Evolutionary conservation across 1,284 basidiomycete genomes (phyloP).

Genomic region (Leccinum holopus): DNA sequence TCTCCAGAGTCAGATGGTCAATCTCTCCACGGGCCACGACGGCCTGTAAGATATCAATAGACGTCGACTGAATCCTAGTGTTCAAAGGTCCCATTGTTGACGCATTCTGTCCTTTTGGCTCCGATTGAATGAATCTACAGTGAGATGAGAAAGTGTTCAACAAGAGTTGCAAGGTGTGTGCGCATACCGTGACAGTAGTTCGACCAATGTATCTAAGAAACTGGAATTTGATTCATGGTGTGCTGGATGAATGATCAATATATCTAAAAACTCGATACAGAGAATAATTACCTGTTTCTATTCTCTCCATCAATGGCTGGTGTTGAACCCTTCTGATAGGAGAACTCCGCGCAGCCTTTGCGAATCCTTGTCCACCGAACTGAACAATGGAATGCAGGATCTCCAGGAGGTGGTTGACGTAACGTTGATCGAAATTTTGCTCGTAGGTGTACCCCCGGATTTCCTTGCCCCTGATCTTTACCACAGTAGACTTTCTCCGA

Average conservation of each 20-base stretch:
- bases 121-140: constrained; percentile 72
- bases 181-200: constrained; percentile 64
- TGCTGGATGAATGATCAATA: constrained; percentile 38
- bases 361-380: constrained; percentile 88
- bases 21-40: constrained; percentile 81
- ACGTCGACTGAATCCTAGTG: constrained; percentile 65
- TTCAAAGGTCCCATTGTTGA: constrained; percentile 62
- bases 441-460: constrained; percentile 69
- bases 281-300: constrained; percentile 50
- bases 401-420: constrained; percentile 70
- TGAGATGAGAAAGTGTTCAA: constrained; percentile 1
- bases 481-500: constrained; percentile 46
- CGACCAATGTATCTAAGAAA: constrained; percentile 74
- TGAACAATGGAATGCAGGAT: constrained; percentile 76
- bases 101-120: constrained; percentile 52
- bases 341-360: constrained; percentile 63
- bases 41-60: constrained; percentile 81
- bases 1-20: constrained; percentile 55
- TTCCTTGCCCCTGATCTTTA: constrained; percentile 63
- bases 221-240: constrained; percentile 57
- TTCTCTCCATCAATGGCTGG: constrained; percentile 54
- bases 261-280: constrained; percentile 2
- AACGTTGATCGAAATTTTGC: constrained; percentile 74
- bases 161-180: background rate
- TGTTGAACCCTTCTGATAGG: constrained; percentile 63